Evolutionary conservation across 140 eudicot species (phyloP).

Genomic region (Senecio squalidus): DNA sequence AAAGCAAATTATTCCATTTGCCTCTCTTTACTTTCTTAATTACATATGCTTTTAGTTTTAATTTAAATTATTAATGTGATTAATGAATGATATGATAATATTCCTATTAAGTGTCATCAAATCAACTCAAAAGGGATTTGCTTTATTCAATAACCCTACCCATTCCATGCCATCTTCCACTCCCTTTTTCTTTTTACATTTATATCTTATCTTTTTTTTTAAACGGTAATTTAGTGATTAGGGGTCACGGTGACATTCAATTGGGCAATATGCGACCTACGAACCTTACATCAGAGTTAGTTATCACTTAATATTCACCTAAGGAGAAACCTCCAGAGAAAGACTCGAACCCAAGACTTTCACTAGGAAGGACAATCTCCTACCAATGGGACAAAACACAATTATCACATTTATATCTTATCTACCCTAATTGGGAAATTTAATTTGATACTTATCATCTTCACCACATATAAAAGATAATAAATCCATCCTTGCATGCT

Average conservation of each 20-base stretch:
- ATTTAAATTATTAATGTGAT: constrained; percentile 3
- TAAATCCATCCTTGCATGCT: no score
- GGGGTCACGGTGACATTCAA: no score
- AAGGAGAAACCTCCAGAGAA: no score
- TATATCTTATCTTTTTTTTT: not conserved
- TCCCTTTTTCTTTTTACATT: not conserved
- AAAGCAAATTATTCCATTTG: constrained; percentile 26
- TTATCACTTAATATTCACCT: no score
- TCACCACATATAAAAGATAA: no score
- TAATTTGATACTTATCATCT: not conserved
- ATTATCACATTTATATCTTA: no score
- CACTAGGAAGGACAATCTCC: no score
- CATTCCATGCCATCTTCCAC: constrained; percentile 5
- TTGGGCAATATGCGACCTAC: no score
- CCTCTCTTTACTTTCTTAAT: not conserved
- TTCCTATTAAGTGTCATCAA: constrained; percentile 21
- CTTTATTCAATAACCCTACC: constrained; percentile 11
- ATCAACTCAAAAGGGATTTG: constrained; percentile 25
- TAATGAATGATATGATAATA: constrained; percentile 17
- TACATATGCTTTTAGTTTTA: constrained; percentile 8
- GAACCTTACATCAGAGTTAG: no score
- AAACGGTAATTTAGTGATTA: no score
- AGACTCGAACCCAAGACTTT: no score
- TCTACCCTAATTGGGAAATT: not conserved
- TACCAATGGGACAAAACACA: no score